Evolutionary conservation across 352 stramenopile species (phyloP).

Genomic region (Phytophthora sp.): DNA sequence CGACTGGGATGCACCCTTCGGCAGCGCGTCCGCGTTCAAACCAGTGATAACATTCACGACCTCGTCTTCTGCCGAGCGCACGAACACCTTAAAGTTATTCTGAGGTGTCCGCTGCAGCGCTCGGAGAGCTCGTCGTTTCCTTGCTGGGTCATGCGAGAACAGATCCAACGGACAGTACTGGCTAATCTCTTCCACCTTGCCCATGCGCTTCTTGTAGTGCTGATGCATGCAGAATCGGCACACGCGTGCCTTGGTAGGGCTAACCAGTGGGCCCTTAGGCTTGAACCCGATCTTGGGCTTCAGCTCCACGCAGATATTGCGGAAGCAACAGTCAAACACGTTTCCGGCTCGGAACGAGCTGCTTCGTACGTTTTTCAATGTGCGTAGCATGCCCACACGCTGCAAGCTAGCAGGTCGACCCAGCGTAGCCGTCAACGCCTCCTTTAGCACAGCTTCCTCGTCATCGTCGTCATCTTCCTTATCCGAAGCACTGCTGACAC

Average conservation of each 20-base stretch:
- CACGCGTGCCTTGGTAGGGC: constrained; percentile 62
- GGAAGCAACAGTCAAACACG: constrained; percentile 87
- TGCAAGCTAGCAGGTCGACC: constrained; percentile 16
- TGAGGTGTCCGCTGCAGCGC: constrained; percentile 83
- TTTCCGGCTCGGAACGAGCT: constrained; percentile 54
- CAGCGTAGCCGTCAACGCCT: constrained; percentile 17
- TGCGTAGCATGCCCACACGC: neutral
- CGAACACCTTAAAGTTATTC: constrained; percentile 92
- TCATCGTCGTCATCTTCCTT: constrained; percentile 43
- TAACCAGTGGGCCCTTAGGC: constrained; percentile 57
- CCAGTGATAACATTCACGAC: constrained; percentile 84
- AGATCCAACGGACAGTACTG: constrained; percentile 85
- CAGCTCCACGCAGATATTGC: constrained; percentile 87
- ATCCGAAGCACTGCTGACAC: constrained; percentile 37
- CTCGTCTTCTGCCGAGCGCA: constrained; percentile 78
- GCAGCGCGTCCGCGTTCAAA: constrained; percentile 67
- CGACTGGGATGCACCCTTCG: constrained; percentile 67
- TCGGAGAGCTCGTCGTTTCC: constrained; percentile 65
- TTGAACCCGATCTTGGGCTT: constrained; percentile 90
- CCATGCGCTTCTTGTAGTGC: constrained; percentile 75
- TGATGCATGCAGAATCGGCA: constrained; percentile 92
- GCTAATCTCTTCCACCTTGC: constrained; percentile 84
- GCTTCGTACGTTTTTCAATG: constrained; percentile 37
- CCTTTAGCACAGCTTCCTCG: constrained; percentile 24
- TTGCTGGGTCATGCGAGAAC: constrained; percentile 68